Percentiles rank a stretch among this genome's conserved stretches.
Evolutionary conservation across 148 eudicot species (phyloP).

Genomic region (Rhododendron mucronatum): DNA sequence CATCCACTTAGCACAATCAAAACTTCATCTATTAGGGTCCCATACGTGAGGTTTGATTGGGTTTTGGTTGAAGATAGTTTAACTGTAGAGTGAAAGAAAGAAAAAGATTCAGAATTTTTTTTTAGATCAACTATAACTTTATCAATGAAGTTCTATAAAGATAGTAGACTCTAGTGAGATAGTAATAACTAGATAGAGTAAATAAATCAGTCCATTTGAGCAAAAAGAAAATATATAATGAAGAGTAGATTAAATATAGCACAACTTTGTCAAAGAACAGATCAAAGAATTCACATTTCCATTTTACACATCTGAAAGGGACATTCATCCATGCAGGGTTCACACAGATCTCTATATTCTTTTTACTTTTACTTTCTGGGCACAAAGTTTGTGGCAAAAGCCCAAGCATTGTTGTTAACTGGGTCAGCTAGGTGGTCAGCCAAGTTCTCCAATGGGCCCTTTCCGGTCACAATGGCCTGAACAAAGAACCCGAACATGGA

Average conservation of each 20-base stretch:
- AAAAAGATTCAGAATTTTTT: too few relatives aligned
- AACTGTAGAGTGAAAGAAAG: too few relatives aligned
- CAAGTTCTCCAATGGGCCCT: constrained; percentile 36
- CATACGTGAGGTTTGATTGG: too few relatives aligned
- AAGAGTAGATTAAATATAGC: background rate
- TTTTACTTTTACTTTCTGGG: constrained; percentile 23
- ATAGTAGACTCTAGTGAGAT: too few relatives aligned
- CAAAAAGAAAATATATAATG: background rate
- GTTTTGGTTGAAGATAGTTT: too few relatives aligned
- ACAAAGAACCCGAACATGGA: constrained; percentile 36
- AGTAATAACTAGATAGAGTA: too few relatives aligned
- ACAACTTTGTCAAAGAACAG: background rate
- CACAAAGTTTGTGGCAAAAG: constrained; percentile 30
- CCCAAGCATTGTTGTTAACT: constrained; percentile 39
- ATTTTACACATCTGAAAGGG: background rate
- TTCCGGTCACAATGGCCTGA: constrained; percentile 40
- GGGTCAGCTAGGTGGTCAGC: constrained; percentile 41
- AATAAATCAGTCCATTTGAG: background rate
- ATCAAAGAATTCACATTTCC: background rate
- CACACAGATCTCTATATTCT: background rate
- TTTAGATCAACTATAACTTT: too few relatives aligned
- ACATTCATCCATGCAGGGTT: background rate
- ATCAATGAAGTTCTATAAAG: too few relatives aligned
- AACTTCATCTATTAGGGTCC: too few relatives aligned
- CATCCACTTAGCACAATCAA: too few relatives aligned